Evolutionary conservation across 371 early-diverging fungal species (phyloP).

Genomic region (Massospora cicadina): DNA sequence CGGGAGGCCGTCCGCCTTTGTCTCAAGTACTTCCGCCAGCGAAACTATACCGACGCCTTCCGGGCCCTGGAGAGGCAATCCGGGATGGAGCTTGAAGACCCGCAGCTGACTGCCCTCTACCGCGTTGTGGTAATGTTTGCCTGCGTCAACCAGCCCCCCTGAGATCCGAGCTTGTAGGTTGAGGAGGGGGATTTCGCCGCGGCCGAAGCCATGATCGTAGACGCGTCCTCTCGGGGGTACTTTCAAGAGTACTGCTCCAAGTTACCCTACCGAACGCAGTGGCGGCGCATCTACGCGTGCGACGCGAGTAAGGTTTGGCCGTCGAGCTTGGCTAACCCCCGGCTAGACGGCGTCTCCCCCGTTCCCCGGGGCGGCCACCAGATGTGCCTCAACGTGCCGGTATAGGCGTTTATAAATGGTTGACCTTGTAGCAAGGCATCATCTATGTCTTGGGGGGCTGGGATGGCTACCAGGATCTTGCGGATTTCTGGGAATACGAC

Average conservation of each 20-base stretch:
- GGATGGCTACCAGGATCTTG: conserved; percentile 73
- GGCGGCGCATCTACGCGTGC: conserved; percentile 35
- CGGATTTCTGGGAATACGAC: conserved; percentile 80
- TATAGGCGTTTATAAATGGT: conserved; percentile 1
- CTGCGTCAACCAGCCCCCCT: background rate
- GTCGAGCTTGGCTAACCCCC: background rate
- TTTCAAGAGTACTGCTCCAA: conserved; percentile 48
- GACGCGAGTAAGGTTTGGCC: conserved; percentile 11
- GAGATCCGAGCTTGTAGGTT: conserved; percentile 20
- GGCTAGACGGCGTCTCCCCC: conserved; percentile 23
- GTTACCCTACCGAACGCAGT: conserved; percentile 46
- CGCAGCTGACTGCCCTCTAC: conserved; percentile 56
- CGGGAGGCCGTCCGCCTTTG: conserved; percentile 62
- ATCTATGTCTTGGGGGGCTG: conserved; percentile 92
- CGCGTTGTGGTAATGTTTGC: conserved; percentile 25
- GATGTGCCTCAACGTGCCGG: conserved; percentile 72
- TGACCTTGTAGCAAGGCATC: conserved; percentile 20
- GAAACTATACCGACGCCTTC: conserved; percentile 54
- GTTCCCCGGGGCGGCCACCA: conserved; percentile 86
- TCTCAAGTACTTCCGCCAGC: conserved; percentile 74
- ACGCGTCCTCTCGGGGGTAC: conserved; percentile 32
- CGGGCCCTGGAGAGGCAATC: conserved; percentile 40
- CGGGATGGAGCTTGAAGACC: conserved; percentile 49
- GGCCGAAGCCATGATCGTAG: conserved; percentile 44
- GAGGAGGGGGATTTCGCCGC: conserved; percentile 45